phyloP scores from a whole-genome alignment of 345 rosid species.

The Arabidopsis suecica region DNA sequence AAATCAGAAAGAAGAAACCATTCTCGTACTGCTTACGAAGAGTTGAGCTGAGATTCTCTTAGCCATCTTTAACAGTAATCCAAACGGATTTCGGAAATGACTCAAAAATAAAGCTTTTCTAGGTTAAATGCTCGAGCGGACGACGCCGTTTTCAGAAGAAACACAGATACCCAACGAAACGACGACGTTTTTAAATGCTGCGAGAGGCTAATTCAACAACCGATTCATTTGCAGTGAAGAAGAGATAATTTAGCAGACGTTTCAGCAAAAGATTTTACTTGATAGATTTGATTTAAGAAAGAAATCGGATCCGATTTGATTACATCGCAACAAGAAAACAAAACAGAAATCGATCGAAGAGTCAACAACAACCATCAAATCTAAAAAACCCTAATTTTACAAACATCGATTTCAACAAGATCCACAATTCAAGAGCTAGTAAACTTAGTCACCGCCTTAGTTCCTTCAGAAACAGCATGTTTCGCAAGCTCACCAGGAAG shows the following conservation, averaged over 20 bases:
- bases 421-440: constrained; percentile 45
- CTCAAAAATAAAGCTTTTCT: neutral
- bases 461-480: constrained; percentile 35
- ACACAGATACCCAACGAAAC: neutral
- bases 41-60: constrained; percentile 50
- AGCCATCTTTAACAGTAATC: constrained; percentile 42
- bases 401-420: neutral
- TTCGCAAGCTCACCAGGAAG: constrained; percentile 36
- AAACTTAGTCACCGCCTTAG: constrained; percentile 53
- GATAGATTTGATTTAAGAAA: neutral
- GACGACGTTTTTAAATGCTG: neutral
- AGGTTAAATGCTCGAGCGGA: neutral
- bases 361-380: neutral
- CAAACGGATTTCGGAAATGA: neutral
- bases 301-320: neutral
- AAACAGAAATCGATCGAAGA: neutral
- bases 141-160: too few relatives aligned
- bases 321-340: constrained; percentile 3
- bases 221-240: neutral
- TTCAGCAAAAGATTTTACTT: neutral
- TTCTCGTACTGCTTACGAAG: constrained; percentile 54
- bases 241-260: neutral
- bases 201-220: neutral
- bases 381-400: constrained; percentile 41
- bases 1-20: constrained; percentile 46